Percentiles rank a stretch among this genome's conserved stretches.
Evolutionary conservation across 1,139 yeast species (phyloP).

Genomic region (Kurtzmaniella quercitrusa): DNA sequence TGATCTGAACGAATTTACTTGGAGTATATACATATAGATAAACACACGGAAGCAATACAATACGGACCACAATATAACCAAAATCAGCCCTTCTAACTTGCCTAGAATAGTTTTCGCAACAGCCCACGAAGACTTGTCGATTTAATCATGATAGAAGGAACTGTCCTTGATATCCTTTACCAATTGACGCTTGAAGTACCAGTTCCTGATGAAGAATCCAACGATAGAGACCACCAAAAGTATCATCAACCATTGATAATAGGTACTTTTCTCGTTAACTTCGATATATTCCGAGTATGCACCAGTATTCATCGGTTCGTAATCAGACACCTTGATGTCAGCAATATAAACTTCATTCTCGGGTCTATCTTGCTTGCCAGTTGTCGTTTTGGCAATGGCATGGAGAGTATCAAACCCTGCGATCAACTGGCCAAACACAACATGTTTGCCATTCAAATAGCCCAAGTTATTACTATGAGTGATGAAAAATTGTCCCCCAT

Average conservation of each 20-base stretch:
- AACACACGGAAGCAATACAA: too few species aligned
- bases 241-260: constrained; percentile 3
- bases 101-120: too few species aligned
- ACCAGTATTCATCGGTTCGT: neutral
- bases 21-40: too few species aligned
- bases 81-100: too few species aligned
- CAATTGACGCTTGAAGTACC: constrained; percentile 3
- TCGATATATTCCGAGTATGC: neutral
- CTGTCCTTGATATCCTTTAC: constrained; percentile 5
- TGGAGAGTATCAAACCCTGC: constrained; percentile 36
- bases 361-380: constrained; percentile 32
- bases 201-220: neutral
- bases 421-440: constrained; percentile 54
- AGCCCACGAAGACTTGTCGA: too few species aligned
- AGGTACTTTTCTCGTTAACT: constrained; percentile 1
- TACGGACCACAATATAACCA: too few species aligned
- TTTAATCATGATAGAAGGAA: constrained; percentile 4
- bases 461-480: constrained; percentile 23
- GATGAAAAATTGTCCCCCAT: constrained; percentile 41
- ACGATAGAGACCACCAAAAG: constrained; percentile 1
- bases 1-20: too few species aligned
- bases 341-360: constrained; percentile 27
- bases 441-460: constrained; percentile 51
- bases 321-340: constrained; percentile 17
- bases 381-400: constrained; percentile 34